Base-by-base conservation (phyloP, 1,284 basidiomycete genomes). In the Fomes fomentarius region DNA sequence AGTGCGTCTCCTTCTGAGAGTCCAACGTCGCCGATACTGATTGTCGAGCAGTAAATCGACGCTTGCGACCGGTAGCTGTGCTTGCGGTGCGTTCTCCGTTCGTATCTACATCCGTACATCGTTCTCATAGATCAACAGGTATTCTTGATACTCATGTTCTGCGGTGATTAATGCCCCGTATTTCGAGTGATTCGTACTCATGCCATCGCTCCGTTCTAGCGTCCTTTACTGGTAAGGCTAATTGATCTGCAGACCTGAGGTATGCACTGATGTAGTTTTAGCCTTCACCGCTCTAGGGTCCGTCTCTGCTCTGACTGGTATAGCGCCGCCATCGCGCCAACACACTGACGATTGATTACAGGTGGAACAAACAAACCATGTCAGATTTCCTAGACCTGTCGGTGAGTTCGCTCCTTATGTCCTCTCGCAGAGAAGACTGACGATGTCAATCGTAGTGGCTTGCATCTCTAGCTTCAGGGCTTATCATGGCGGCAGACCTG, bases 401-500 rank as follows among this genome's bases (percentile, higher is more conserved):
- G 12, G 54, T 56, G 25, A 3, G 48, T 39, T 21, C 24, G 9
- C 2, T 21, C 42, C 1, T 6, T 15, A 4, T n/a, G 7, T 24
- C 6, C 3, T 12, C 4, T 1, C 3, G 5, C 22, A 10, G 21
- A 24, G 8, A 8, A n/a, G 10, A 21, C 19, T 31, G 2, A 48
- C 12, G 1, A 39, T 15, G 9, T 15, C 22, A 26, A 10, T 11
- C 8, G 11, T 15, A 56, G 54, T 56, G 50, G 49, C 28, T 56
- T 17, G 49, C 54, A 1, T 51, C 54, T 0, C 34, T 26, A 4
- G 54, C 34, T 0, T 52, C 50, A 1, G 22, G 34, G 22, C 15
- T 51, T 10, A 40, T 52, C n/a, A 52, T 56, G 54, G 35, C 21
- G 3, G 54, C 34, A 3, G 54, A 56, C 35, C 19, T 51, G n/a